Conservation (phyloP, 805 yeast genomes). For the Hanseniaspora meyeri region DNA sequence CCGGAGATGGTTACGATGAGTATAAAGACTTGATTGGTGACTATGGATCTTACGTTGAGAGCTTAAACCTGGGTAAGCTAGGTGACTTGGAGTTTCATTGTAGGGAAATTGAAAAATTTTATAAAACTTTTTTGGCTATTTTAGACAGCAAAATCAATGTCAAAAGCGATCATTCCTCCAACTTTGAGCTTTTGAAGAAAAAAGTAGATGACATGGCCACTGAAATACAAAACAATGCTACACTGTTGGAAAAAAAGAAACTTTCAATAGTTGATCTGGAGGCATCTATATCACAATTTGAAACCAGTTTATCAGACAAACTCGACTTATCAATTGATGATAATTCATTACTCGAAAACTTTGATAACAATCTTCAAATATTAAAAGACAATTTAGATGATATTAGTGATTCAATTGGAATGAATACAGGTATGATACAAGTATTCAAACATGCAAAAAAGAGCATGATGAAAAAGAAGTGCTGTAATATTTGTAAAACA, state of each 20-base stretch:
- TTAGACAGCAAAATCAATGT: background rate
- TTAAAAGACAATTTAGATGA: slow-evolving; percentile 32
- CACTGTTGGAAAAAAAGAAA: background rate
- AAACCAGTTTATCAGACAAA: background rate
- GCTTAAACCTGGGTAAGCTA: background rate
- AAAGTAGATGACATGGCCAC: background rate
- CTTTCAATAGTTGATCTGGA: background rate
- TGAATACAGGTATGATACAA: slow-evolving; percentile 53
- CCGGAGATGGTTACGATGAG: background rate
- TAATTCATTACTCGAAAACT: background rate
- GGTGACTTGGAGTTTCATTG: background rate
- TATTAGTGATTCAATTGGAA: slow-evolving; percentile 53
- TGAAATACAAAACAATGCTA: background rate
- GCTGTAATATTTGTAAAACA: slow-evolving; percentile 65
- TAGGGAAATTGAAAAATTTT: background rate
- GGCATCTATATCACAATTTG: background rate
- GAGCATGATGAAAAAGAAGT: slow-evolving; percentile 42
- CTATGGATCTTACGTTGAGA: background rate
- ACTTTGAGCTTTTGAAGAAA: background rate
- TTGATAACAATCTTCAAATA: slow-evolving; percentile 28
- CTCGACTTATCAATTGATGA: background rate
- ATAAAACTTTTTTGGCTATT: background rate
- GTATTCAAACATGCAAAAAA: slow-evolving; percentile 61
- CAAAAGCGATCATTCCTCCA: background rate
- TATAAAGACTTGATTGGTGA: background rate